Base-by-base conservation (phyloP, 2,329 filamentous ascomycete species). In the Trichoderma sp. region DNA sequence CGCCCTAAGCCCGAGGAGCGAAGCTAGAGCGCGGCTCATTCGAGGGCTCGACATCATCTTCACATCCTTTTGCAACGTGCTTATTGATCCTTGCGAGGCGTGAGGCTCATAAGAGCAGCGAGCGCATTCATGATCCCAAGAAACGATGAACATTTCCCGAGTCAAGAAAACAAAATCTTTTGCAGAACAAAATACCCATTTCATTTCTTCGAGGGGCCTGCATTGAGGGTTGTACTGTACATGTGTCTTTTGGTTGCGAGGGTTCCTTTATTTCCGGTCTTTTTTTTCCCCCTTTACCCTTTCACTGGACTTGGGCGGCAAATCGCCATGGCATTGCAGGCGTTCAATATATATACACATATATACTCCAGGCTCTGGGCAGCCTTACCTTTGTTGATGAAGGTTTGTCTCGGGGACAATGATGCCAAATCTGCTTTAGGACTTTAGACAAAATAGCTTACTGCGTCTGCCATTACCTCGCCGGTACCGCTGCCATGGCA, bases 1-100 rank as follows among this genome's bases (percentile, higher is more conserved):
- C 80, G 84, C 26, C 83, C 84, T 0, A 87, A 86, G 72, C 78
- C 79, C 7, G 79, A 82, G 30, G 82, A 84, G 34, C 30, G 62
- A 58, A 64, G 52, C 7, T 64, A 34, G 26, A 24, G 54, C 26
- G 39, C 26, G n/a, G 34, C 24, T 21, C 26, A 39, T 39, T 14
- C 19, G 4, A 19, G 24, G 39, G 47, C 24, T 45, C n/a, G 30
- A 17, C 19, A 24, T 15, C 12, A 26, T 52, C 19, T 7, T 34
- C 19, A 17, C 17, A 52, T 43, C 12, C 30, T 48, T 41, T 54
- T 45, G n/a, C 47, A 34, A n/a, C 39, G 44, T 52, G 30, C 41
- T 60, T 52, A 21, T 30, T 62, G 51, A 21, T 62, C 21, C 24
- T 47, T 58, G 41, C 47, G 26, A 30, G 48, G 48, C 47, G 50